phyloP scores from a whole-genome alignment of 192 early-diverging fungal genomes.

The Podila minutissima region DNA sequence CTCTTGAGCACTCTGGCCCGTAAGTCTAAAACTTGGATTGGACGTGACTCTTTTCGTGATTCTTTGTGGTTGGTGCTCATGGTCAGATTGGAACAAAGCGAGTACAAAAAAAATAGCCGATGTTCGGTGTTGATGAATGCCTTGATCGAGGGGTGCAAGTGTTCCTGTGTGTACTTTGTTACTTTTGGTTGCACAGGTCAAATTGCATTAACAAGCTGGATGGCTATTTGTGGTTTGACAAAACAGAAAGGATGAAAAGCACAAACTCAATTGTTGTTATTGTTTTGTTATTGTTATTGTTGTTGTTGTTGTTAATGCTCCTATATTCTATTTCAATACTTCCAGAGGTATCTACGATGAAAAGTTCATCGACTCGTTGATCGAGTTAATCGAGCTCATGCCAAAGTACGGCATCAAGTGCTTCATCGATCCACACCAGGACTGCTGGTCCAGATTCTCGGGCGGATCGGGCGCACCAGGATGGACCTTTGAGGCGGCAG shows the following conservation, averaged over 20 bases:
- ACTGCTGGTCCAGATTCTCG: conserved; percentile 81
- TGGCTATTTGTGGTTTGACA: not conserved
- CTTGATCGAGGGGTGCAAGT: no score
- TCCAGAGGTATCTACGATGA: conserved; percentile 81
- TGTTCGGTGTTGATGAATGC: no score
- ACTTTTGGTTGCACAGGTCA: no score
- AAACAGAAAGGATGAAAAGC: not conserved
- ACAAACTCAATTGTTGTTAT: not conserved
- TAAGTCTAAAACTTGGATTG: conserved; percentile 21
- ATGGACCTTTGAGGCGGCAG: conserved; percentile 88
- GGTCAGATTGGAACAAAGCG: not conserved
- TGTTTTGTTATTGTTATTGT: not conserved
- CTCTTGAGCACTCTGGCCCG: conserved; percentile 82
- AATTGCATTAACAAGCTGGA: no score
- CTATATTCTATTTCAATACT: not conserved
- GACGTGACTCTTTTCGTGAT: not conserved
- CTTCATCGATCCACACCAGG: conserved; percentile 92
- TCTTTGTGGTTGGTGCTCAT: not conserved
- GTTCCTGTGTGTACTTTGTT: no score
- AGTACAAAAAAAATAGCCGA: no score
- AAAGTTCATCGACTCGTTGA: conserved; percentile 81
- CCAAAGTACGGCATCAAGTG: conserved; percentile 82
- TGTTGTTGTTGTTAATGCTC: not conserved
- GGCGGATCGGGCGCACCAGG: conserved; percentile 88
- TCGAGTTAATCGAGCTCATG: conserved; percentile 70